Evolutionary conservation across 2,329 filamentous ascomycete genomes (phyloP), one percentile per base, ranked within the genome.

Genomic region (Xylariaceae sp.): DNA sequence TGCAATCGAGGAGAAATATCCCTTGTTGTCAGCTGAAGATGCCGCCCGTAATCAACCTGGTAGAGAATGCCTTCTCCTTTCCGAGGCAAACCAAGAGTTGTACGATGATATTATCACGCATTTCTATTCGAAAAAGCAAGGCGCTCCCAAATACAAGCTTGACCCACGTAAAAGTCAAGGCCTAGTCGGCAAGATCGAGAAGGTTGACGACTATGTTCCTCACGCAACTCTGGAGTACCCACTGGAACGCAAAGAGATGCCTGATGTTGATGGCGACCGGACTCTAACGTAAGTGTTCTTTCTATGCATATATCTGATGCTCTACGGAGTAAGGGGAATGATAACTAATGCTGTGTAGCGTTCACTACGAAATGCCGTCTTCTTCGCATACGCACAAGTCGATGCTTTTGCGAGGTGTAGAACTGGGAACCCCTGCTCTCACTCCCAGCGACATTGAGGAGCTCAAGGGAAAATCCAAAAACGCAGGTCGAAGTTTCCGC

Each of bases 101-200:
- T 97, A 97, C 71, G 86, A 95, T 62, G 88, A 95, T 53, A 83
- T 97, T 55, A 87, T 88, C 18, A 82, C 82, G 39, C 89, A 89
- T 57, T 96, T 99, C 72, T 99, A 97, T 74, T 93, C 91, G 17
- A 97, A 97, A 76, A 91, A 91, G 67, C 86, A 91, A 65, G 86
- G 82, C 1, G 76, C 78, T 2, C 75, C 82, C 0, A 84, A 85
- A 63, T 84, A 90, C 71, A 87, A 85, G 66, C 80, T 99, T 51
- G 87, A 96, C 66, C 85, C 90, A 42, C 82, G 83, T 55, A 79
- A 85, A 18, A 95, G 88, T 62, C 87, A 88, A 63, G 92, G 92
- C 2, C 76, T 99, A 2, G 84, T 89, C 2, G 94, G 94, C 39
- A 86, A 83, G 55, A 84, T 96, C 23, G 87, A 88, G 71, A 95